Evolutionary conservation across 345 rosid genomes (phyloP).

Genomic region (Turritis glabra): DNA sequence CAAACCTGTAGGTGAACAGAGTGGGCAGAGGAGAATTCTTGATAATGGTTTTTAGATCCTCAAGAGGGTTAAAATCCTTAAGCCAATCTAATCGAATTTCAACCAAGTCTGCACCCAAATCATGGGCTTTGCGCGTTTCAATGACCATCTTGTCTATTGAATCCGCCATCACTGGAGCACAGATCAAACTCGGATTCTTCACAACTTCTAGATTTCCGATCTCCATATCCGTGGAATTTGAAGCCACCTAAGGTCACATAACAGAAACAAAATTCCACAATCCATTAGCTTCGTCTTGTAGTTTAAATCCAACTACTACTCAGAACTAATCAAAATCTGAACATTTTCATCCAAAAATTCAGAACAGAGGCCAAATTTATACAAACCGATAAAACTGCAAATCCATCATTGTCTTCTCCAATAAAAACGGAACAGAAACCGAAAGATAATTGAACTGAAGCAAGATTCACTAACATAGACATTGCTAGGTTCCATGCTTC

Average conservation of each 20-base stretch:
- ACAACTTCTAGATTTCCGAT: conserved; percentile 38
- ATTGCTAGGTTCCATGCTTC: conserved; percentile 20
- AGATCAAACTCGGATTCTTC: conserved; percentile 65
- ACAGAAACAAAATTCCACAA: background rate
- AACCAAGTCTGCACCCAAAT: conserved; percentile 76
- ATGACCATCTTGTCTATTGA: conserved; percentile 57
- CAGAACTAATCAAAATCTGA: conserved; percentile 4
- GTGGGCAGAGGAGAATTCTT: conserved; percentile 65
- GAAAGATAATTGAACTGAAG: background rate
- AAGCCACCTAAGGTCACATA: conserved; percentile 42
- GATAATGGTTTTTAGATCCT: conserved; percentile 56
- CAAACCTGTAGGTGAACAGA: conserved; percentile 86
- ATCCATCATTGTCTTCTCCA: background rate
- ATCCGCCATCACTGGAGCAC: conserved; percentile 82
- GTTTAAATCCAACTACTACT: background rate
- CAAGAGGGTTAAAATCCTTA: conserved; percentile 47
- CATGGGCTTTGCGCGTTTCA: conserved; percentile 55
- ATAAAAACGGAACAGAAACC: background rate
- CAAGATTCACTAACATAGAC: conserved; percentile 29
- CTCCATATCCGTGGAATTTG: conserved; percentile 38
- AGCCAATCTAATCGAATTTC: conserved; percentile 81
- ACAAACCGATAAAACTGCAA: background rate
- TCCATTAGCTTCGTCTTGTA: conserved; percentile 10
- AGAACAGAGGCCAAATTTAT: background rate
- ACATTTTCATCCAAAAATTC: background rate